Percentiles rank a stretch among this genome's conserved stretches.
Conservation (phyloP, 192 early-diverging fungal species). For the Coemansia sp. region DNA sequence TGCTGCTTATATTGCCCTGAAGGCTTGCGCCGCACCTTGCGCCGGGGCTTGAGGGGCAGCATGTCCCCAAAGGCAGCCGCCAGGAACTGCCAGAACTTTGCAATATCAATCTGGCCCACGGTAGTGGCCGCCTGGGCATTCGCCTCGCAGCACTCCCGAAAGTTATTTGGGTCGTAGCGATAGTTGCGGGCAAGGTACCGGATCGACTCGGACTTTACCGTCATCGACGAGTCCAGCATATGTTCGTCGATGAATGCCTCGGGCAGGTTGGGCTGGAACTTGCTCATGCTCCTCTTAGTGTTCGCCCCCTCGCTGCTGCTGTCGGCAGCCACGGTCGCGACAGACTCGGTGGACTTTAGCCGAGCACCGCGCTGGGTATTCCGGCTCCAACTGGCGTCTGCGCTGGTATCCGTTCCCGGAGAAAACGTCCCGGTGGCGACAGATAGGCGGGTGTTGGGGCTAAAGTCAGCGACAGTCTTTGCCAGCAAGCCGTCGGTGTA, state of each 20-base stretch:
- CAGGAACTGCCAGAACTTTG: constrained; percentile 43
- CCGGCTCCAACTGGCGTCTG: too few relatives aligned
- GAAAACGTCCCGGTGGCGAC: constrained; percentile 26
- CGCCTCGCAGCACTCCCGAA: constrained; percentile 30
- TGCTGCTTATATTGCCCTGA: neutral
- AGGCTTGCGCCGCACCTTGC: neutral
- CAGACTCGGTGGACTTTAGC: too few relatives aligned
- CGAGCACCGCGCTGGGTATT: too few relatives aligned
- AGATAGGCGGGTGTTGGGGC: constrained; percentile 14
- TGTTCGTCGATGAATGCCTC: constrained; percentile 40
- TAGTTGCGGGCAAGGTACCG: constrained; percentile 30
- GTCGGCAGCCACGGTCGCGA: neutral
- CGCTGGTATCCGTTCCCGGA: too few relatives aligned
- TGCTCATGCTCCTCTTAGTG: too few relatives aligned
- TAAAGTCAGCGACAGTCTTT: constrained; percentile 21
- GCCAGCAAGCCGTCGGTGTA: constrained; percentile 24
- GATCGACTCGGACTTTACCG: constrained; percentile 10
- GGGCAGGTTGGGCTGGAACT: constrained; percentile 25
- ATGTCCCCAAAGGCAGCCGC: constrained; percentile 28
- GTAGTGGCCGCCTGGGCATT: constrained; percentile 11
- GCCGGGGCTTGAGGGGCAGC: constrained; percentile 21
- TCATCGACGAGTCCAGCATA: constrained; percentile 9
- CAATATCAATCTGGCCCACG: constrained; percentile 11
- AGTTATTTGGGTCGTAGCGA: constrained; percentile 32
- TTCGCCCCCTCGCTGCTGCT: too few relatives aligned